These are phyloP conservation scores for Backusella australiensis DNA, from an alignment of 192 early-diverging fungal genomes.

Conservation along the genomic window DNA sequence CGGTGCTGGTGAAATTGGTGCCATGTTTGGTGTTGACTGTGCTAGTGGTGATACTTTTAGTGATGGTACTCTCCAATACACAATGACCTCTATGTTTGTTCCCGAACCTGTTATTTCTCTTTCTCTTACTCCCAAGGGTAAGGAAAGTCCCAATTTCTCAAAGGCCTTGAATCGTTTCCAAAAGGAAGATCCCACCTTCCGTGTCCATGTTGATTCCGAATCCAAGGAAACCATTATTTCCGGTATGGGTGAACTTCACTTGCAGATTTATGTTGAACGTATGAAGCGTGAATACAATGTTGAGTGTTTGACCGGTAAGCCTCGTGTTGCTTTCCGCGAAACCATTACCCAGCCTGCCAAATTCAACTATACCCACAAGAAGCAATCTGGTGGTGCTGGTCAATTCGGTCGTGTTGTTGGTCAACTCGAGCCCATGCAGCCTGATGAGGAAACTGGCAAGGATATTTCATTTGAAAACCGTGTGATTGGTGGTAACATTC, in stretches of 20 bases:
- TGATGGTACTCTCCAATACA: conserved; percentile 74
- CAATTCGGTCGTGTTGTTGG: conserved; percentile 93
- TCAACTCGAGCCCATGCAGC: conserved; percentile 83
- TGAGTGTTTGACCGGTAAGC: conserved; percentile 95
- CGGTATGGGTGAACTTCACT: conserved; percentile 87
- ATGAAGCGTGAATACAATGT: conserved; percentile 97
- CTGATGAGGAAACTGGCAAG: conserved; percentile 56
- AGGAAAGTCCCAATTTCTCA: conserved; percentile 72
- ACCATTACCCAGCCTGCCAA: conserved; percentile 70
- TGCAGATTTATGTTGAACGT: conserved; percentile 95
- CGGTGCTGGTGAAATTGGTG: conserved; percentile 95
- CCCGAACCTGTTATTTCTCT: conserved; percentile 97
- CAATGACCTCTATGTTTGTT: conserved; percentile 97
- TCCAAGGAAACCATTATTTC: conserved; percentile 88
- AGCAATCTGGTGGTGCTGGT: conserved; percentile 95
- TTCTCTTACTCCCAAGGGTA: conserved; percentile 87
- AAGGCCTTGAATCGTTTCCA: conserved; percentile 79
- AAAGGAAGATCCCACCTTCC: conserved; percentile 84
- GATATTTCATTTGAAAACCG: conserved; percentile 76
- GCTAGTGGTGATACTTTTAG: conserved; percentile 97
- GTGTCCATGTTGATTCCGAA: conserved; percentile 74
- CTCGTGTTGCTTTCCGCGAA: conserved; percentile 97
- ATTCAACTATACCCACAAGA: conserved; percentile 99
- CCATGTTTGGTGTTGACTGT: conserved; percentile 97
- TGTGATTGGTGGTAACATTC: conserved; percentile 94